Conservation (phyloP, 2,329 filamentous ascomycete genomes). For the Neoarthrinium moseri region DNA sequence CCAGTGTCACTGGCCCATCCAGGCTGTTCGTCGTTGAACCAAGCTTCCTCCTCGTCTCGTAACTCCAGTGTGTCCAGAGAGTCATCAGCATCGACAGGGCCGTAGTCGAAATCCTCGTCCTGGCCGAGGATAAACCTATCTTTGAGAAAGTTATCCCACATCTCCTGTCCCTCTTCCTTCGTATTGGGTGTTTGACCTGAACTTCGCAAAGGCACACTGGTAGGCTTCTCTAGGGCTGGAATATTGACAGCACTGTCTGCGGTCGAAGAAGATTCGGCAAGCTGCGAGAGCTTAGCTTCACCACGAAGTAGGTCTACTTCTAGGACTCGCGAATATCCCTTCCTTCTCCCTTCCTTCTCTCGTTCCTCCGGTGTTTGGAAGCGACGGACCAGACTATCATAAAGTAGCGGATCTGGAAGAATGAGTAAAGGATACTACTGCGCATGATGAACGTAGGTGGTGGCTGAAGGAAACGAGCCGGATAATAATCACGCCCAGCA, state of each 20-base stretch:
- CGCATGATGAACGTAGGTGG: neutral
- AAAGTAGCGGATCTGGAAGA: conserved; percentile 68
- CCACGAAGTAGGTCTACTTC: conserved; percentile 76
- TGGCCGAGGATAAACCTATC: conserved; percentile 72
- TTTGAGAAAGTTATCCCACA: conserved; percentile 72
- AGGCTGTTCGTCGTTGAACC: conserved; percentile 78
- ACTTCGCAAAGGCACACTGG: conserved; percentile 27
- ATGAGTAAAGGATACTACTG: neutral
- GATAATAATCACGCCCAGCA: neutral
- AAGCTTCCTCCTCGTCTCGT: conserved; percentile 68
- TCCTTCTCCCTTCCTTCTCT: conserved; percentile 67
- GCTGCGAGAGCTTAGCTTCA: conserved; percentile 69
- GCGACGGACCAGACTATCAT: conserved; percentile 75
- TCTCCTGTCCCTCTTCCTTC: conserved; percentile 64
- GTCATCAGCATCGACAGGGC: conserved; percentile 66
- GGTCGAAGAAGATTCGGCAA: conserved; percentile 27
- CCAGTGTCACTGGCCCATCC: conserved; percentile 53
- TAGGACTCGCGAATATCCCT: conserved; percentile 76
- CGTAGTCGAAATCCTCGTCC: conserved; percentile 80
- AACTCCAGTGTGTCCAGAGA: conserved; percentile 64
- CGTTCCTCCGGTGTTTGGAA: conserved; percentile 75
- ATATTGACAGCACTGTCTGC: conserved; percentile 30
- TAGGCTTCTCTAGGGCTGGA: conserved; percentile 34
- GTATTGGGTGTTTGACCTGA: conserved; percentile 31
- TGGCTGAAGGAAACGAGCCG: neutral